phyloP scores from a whole-genome alignment of 2,329 filamentous ascomycete species.

The Alternaria sp. region DNA sequence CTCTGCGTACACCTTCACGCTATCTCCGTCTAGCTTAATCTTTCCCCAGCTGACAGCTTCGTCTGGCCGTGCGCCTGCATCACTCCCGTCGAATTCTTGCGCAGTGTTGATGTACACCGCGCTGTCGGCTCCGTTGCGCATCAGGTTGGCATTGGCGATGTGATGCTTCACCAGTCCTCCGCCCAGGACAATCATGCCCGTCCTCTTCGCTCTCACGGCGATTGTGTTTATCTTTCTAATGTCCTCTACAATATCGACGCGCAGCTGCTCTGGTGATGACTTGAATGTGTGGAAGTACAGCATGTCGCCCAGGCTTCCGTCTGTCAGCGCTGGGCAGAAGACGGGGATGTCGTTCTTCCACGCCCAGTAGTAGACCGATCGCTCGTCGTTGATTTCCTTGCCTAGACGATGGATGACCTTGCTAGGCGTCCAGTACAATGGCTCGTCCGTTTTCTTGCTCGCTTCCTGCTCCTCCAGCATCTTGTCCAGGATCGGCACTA shows the following conservation, averaged over 20 bases:
- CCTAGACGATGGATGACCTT: constrained; percentile 90
- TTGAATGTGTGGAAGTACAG: constrained; percentile 98
- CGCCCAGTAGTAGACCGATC: constrained; percentile 95
- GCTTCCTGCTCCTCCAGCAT: constrained; percentile 95
- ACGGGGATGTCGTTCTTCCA: constrained; percentile 96
- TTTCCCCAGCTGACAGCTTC: constrained; percentile 99
- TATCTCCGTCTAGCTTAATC: constrained; percentile 86
- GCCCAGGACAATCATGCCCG: constrained; percentile 94
- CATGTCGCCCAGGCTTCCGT: constrained; percentile 96
- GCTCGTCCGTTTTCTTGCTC: constrained; percentile 68
- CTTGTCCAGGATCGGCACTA: constrained; percentile 90
- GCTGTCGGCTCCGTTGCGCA: constrained; percentile 96
- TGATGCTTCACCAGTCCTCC: constrained; percentile 98
- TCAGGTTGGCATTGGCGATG: constrained; percentile 95
- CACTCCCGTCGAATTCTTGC: constrained; percentile 96
- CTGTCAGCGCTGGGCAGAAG: constrained; percentile 94
- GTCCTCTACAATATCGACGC: constrained; percentile 91
- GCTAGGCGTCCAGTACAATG: constrained; percentile 90
- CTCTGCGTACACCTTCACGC: constrained; percentile 81
- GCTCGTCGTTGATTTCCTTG: constrained; percentile 91
- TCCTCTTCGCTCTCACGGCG: constrained; percentile 82
- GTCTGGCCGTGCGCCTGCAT: constrained; percentile 91
- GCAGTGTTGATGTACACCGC: constrained; percentile 98
- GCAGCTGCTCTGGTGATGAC: constrained; percentile 77
- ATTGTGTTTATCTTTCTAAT: constrained; percentile 93